These are phyloP conservation scores for Cordia subcordata DNA, from an alignment of 257 asterid genomes.

Conservation along the genomic window DNA sequence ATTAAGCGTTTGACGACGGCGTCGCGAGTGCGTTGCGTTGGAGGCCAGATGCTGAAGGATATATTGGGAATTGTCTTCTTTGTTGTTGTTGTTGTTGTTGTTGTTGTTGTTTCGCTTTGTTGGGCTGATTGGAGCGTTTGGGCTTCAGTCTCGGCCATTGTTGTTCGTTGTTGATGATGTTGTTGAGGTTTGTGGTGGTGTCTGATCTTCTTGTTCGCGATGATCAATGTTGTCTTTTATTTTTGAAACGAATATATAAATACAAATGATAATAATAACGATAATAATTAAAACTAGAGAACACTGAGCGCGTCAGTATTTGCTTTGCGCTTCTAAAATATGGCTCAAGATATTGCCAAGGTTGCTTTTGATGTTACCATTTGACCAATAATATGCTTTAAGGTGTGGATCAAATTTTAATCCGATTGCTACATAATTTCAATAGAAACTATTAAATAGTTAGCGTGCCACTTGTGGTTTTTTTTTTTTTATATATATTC, in stretches of 20 bases:
- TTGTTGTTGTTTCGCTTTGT: constrained; percentile 7
- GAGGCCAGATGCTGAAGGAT: constrained; percentile 92
- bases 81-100: constrained; percentile 9
- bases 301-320: no score
- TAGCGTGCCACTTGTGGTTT: no score
- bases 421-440: no score
- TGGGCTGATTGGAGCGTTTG: constrained; percentile 9
- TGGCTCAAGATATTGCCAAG: no score
- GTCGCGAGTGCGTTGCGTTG: constrained; percentile 79
- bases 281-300: no score
- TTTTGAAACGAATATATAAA: not conserved
- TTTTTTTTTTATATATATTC: no score
- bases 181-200: constrained; percentile 13
- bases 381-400: no score
- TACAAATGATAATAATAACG: no score
- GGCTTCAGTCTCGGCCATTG: constrained; percentile 30
- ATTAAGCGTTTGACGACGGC: constrained; percentile 69
- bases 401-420: no score
- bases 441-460: no score
- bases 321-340: no score
- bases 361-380: no score
- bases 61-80: constrained; percentile 20
- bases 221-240: not conserved
- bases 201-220: not conserved
- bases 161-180: constrained; percentile 16